Evolutionary conservation across 108 stramenopile species (phyloP), one percentile per base, ranked within the genome.

Genomic region (Licmophora abbreviata): DNA sequence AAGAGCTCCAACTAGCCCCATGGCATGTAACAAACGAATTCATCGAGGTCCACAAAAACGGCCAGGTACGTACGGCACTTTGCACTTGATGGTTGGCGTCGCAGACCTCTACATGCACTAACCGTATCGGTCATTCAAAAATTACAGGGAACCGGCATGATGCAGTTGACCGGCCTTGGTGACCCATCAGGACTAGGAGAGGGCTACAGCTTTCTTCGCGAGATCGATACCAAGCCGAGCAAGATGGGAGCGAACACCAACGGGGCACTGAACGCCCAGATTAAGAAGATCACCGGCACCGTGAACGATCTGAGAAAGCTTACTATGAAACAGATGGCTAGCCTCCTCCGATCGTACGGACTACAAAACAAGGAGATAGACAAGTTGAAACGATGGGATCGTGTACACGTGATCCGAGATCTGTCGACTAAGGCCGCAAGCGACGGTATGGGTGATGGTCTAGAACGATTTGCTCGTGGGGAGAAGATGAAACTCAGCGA

Each of bases 311-410:
- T 93, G 46, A 67, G 92, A 56, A 93, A 88, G 64, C 75, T 93
- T 8, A 93, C 82, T 9, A 93, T 93, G 92, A 83, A 87, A 27
- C 86, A 93, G 55, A 88, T 93, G 92, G 73, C 69, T 37, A 64
- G 64, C 27, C 63, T 88, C 31, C 70, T 88, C 27, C 73, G 78
- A n/a, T 80, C 77, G 0, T 89, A 85, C 54, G 87, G 85, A 10
- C 87, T 89, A 83, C 65, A 70, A 34, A 76, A 89, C 55, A 85
- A 82, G 36, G 45, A 89, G 18, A 85, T 93, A 46, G 65, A 82
- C 28, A 83, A 72, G n/a, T 44, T 93, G 29, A 93, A 93, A 55
- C 79, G 92, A 21, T 93, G 92, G 92, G 92, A 93, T 83, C 69
- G 89, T 17, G 92, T 93, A 7, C 92, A 93, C 54, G 77, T 84